Percentiles rank a stretch among this genome's conserved stretches.
Conservation (phyloP, 805 yeast genomes). For the Nakazawaea sp. region DNA sequence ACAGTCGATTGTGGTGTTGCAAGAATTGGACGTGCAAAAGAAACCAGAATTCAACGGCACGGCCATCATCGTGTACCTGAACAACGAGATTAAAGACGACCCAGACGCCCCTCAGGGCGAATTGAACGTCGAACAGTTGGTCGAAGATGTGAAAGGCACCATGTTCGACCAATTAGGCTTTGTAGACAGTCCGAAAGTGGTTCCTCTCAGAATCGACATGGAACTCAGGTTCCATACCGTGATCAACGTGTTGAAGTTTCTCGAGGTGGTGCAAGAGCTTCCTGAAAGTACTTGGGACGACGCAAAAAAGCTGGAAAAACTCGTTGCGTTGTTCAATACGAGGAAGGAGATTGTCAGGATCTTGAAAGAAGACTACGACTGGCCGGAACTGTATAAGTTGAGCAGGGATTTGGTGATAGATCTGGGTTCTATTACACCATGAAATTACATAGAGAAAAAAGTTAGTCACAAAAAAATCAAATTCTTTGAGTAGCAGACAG, state of each 20-base stretch:
- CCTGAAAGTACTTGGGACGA: neutral
- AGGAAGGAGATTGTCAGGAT: conserved; percentile 3
- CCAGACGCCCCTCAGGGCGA: neutral
- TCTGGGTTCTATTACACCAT: neutral
- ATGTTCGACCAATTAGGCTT: conserved; percentile 59
- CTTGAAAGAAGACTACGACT: conserved; percentile 1
- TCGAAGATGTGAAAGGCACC: conserved; percentile 1
- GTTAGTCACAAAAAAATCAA: no score
- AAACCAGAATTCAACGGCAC: neutral
- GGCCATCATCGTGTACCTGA: neutral
- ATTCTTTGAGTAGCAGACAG: neutral
- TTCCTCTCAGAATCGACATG: conserved; percentile 44
- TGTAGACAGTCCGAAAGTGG: conserved; percentile 45
- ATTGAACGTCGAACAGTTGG: neutral
- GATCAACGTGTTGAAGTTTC: conserved; percentile 5
- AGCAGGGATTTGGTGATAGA: neutral
- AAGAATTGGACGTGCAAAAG: neutral
- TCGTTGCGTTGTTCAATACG: neutral
- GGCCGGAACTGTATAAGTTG: conserved; percentile 4
- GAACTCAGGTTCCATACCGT: conserved; percentile 5
- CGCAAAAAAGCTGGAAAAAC: neutral
- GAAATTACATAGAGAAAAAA: neutral
- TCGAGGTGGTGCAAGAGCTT: neutral
- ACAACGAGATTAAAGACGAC: neutral
- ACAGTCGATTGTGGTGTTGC: neutral